Percentiles rank a stretch among this genome's conserved stretches.
These are phyloP conservation scores for Yueomyces sp. DNA, from an alignment of 805 yeast species.

Conservation along the genomic window DNA sequence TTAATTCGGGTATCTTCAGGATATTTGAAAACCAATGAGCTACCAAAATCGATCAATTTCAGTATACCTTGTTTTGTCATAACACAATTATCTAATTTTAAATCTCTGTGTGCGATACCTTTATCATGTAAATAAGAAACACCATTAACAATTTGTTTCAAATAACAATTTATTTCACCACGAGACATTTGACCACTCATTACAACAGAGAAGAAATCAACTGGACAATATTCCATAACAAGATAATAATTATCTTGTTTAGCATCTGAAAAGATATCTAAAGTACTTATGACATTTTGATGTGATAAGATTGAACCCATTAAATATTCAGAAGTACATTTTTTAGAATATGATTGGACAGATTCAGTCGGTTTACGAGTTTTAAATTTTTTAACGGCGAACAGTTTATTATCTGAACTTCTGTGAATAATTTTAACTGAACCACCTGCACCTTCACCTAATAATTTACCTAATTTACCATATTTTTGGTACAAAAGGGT, in stretches of 20 bases:
- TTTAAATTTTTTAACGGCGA: conserved; percentile 76
- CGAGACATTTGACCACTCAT: conserved; percentile 76
- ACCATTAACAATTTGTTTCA: conserved; percentile 61
- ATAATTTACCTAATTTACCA: conserved; percentile 56
- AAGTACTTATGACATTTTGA: conserved; percentile 66
- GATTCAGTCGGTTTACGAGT: conserved; percentile 55
- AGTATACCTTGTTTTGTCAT: conserved; percentile 59
- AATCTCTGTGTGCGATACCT: conserved; percentile 74
- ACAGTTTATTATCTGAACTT: conserved; percentile 51
- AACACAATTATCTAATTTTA: conserved; percentile 74
- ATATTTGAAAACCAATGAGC: conserved; percentile 68
- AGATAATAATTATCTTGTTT: conserved; percentile 60
- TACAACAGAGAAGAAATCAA: conserved; percentile 73
- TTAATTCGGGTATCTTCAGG: conserved; percentile 46
- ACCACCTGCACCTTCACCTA: conserved; percentile 85
- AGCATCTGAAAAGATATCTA: conserved; percentile 44
- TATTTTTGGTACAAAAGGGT: conserved; percentile 43
- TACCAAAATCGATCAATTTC: conserved; percentile 71
- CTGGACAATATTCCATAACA: conserved; percentile 77
- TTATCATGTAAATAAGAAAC: conserved; percentile 58
- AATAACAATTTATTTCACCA: conserved; percentile 67
- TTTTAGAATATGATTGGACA: conserved; percentile 63
- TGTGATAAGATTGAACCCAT: conserved; percentile 71
- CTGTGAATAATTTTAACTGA: conserved; percentile 60
- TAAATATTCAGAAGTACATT: conserved; percentile 76